Base-by-base conservation (phyloP, 2,329 filamentous ascomycete species). In the Elsinoe perseae region DNA sequence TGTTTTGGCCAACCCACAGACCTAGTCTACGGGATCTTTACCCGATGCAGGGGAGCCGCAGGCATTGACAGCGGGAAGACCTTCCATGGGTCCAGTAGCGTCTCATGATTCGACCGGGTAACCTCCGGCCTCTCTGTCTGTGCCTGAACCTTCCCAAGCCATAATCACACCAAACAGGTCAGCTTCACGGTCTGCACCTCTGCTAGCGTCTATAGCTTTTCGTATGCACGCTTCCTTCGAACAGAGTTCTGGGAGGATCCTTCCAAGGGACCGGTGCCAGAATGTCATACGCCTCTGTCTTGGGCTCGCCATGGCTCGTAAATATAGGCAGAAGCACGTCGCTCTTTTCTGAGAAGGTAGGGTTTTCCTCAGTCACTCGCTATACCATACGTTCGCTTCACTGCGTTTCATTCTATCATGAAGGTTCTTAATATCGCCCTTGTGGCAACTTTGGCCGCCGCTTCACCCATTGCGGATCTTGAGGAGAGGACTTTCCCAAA, bases 181-280 rank as follows among this genome's bases (percentile, higher is more conserved):
- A 36, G n/a, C 32, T 36, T 30, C 6, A 48, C 12, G 10, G n/a
- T n/a, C 46, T 50, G 36, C 25, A 25, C 20, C 32, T 28, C 25
- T 38, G 18, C 48, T 52, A 52, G 48, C 28, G 48, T 14, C 30
- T 30, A 36, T 52, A 30, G 30, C 48, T 52, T 44, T 30, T 52
- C 48, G 48, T 52, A 52, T 52, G 48, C 48, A 36, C 48, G 48
- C 48, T 23, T 52, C 48, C 30, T 38, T 52, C 38, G 30, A 32
- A 20, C 16, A 52, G 20, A 14, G 32, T 23, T 30, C 36, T 52
- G 28, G 43, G 27, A n/a, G 28, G 21, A 27, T 43, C 40, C 40
- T 43, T 18, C n/a, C 28, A 27, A 3, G 28, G 9, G 5, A 32
- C 23, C 9, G 44, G 8, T 14, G 44, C 18, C 44, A 23, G 21